phyloP scores from a whole-genome alignment of 768 basidiomycete genomes.

The Gloeostereum incarnatum region DNA sequence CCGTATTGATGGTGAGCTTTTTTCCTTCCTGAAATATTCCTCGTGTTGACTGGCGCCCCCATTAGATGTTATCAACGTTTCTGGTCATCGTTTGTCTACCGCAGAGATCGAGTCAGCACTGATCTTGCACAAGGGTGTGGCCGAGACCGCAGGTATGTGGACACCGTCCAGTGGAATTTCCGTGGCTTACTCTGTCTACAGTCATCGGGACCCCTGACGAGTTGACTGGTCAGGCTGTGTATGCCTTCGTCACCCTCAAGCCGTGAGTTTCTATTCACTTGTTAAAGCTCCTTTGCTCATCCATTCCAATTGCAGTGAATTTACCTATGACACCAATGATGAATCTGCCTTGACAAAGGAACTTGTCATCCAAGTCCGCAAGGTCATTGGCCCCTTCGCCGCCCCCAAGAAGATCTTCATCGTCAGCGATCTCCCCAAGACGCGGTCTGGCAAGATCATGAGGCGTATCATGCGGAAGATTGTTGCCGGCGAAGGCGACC shows the following conservation, averaged over 20 bases:
- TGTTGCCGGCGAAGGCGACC: constrained; percentile 87
- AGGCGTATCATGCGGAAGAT: constrained; percentile 95
- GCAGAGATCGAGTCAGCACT: constrained; percentile 98
- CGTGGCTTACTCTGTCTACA: constrained; percentile 10
- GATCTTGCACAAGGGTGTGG: constrained; percentile 90
- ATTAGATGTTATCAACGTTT: constrained; percentile 93
- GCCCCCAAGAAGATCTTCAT: constrained; percentile 90
- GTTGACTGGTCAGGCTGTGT: constrained; percentile 89
- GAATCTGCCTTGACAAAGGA: constrained; percentile 75
- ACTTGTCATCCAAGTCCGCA: constrained; percentile 89
- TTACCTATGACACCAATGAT: constrained; percentile 60
- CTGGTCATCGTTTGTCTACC: constrained; percentile 93
- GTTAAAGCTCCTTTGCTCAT: background rate
- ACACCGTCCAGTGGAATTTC: too few species aligned
- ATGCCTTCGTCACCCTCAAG: constrained; percentile 90
- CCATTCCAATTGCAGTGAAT: constrained; percentile 43
- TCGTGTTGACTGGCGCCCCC: background rate
- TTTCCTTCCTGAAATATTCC: constrained; percentile 1
- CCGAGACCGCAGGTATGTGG: constrained; percentile 76
- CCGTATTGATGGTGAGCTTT: constrained; percentile 67
- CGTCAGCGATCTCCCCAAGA: constrained; percentile 85
- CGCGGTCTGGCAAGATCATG: constrained; percentile 96
- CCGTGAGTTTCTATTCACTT: constrained; percentile 47
- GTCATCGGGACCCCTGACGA: constrained; percentile 85
- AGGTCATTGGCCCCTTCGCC: constrained; percentile 96